Percentiles rank a stretch among this genome's conserved stretches.
phyloP scores from a whole-genome alignment of 768 basidiomycete species.

The Scleroderma citrinum region DNA sequence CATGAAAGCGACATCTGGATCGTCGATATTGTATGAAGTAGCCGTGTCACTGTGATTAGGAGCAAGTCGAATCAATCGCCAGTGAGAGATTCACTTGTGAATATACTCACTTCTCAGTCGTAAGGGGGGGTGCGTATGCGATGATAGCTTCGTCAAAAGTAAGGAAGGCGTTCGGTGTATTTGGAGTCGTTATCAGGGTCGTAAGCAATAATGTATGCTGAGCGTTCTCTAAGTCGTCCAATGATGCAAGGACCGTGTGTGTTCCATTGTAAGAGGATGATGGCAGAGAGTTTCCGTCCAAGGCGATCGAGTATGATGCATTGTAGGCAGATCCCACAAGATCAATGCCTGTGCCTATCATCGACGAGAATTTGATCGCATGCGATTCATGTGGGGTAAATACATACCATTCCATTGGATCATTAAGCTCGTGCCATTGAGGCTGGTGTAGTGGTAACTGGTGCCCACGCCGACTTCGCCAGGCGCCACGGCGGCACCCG shows the following conservation, averaged over 20 bases:
- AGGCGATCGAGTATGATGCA: constrained; percentile 40
- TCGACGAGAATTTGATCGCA: constrained; percentile 1
- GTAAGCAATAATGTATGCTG: constrained; percentile 54
- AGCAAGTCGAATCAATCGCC: constrained; percentile 10
- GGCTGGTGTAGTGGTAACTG: constrained; percentile 58
- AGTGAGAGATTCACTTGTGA: constrained; percentile 3
- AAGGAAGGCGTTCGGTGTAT: constrained; percentile 35
- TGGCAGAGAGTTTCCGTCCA: constrained; percentile 42
- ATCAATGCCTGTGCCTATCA: constrained; percentile 59
- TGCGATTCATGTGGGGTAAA: background rate
- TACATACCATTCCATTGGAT: constrained; percentile 59
- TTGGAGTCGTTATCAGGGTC: constrained; percentile 32
- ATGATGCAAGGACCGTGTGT: constrained; percentile 42
- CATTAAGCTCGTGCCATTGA: constrained; percentile 48
- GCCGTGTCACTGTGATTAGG: constrained; percentile 35
- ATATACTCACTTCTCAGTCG: constrained; percentile 30
- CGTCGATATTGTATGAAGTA: constrained; percentile 34
- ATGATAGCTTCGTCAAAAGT: constrained; percentile 56
- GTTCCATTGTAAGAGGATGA: constrained; percentile 19
- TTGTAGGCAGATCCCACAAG: constrained; percentile 46
- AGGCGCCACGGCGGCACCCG: constrained; percentile 40
- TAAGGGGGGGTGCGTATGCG: constrained; percentile 31
- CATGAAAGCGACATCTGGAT: constrained; percentile 42
- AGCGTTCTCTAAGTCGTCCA: constrained; percentile 41
- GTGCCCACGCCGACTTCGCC: constrained; percentile 49